phyloP scores from a whole-genome alignment of 768 basidiomycete species.

The Agaricus blazei region DNA sequence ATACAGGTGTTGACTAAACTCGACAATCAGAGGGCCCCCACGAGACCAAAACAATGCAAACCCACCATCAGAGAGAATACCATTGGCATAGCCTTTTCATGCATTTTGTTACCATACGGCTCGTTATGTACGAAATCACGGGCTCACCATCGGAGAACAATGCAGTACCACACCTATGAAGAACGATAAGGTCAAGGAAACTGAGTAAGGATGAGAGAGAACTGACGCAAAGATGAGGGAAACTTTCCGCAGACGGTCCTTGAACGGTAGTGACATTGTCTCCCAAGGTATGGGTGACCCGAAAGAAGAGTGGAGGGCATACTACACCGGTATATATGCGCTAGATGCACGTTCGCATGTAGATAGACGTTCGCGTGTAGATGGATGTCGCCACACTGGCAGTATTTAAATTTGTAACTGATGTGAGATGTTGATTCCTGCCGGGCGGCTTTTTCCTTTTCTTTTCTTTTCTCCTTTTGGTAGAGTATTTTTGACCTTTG shows the following conservation, averaged over 20 bases:
- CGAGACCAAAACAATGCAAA: conserved; percentile 12
- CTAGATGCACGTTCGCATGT: too few relatives aligned
- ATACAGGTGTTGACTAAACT: conserved; percentile 61
- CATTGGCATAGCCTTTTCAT: conserved; percentile 69
- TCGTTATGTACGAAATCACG: background rate
- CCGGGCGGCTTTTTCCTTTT: too few relatives aligned
- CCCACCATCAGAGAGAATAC: conserved; percentile 72
- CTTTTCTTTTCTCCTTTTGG: too few relatives aligned
- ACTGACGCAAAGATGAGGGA: conserved; percentile 84
- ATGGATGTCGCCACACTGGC: too few relatives aligned
- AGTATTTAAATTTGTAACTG: too few relatives aligned
- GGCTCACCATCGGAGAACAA: conserved; percentile 76
- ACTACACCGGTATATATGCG: too few relatives aligned
- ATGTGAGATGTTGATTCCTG: too few relatives aligned
- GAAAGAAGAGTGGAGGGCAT: too few relatives aligned
- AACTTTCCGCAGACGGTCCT: conserved; percentile 45
- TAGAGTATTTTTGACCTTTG: too few relatives aligned
- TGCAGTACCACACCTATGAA: conserved; percentile 73
- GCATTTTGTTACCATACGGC: background rate
- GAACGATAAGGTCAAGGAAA: background rate
- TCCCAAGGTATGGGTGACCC: too few relatives aligned
- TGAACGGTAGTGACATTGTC: conserved; percentile 16
- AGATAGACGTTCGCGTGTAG: too few relatives aligned
- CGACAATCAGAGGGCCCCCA: background rate
- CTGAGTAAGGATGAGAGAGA: background rate